A percentile compares a stretch with the other conserved stretches of the same genome.
Conservation (phyloP, 768 basidiomycete species). For the Mycena kentingensis region DNA sequence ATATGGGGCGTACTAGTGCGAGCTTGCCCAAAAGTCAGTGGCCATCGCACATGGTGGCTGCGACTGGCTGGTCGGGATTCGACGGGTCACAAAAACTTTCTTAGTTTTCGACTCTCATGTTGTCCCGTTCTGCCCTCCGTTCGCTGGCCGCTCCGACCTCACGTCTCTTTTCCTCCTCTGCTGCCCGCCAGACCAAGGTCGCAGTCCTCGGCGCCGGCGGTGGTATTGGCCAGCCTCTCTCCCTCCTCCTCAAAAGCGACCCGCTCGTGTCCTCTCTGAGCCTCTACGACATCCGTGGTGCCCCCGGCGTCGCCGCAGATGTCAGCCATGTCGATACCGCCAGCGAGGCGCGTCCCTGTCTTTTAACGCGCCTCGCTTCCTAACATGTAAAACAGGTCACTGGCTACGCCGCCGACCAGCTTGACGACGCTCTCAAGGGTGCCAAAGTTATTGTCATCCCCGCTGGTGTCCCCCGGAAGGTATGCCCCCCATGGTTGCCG, state of each 20-base stretch:
- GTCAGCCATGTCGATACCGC: slow-evolving; percentile 91
- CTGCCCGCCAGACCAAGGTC: slow-evolving; percentile 78
- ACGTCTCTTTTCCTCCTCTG: slow-evolving; percentile 77
- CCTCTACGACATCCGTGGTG: slow-evolving; percentile 94
- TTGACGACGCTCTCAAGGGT: slow-evolving; percentile 87
- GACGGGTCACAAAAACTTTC: not conserved
- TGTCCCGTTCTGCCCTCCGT: slow-evolving; percentile 65
- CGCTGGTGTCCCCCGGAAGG: slow-evolving; percentile 98
- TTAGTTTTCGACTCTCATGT: slow-evolving; percentile 46
- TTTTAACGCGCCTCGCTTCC: slow-evolving; percentile 12
- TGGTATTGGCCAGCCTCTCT: slow-evolving; percentile 98
- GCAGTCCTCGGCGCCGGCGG: slow-evolving; percentile 97
- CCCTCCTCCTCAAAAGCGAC: slow-evolving; percentile 90
- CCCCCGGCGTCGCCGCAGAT: slow-evolving; percentile 96
- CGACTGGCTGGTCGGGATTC: not conserved
- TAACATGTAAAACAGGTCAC: slow-evolving; percentile 52
- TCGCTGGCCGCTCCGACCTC: slow-evolving; percentile 52
- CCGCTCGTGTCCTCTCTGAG: slow-evolving; percentile 83
- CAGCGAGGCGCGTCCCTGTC: slow-evolving; percentile 59
- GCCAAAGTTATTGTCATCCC: slow-evolving; percentile 95
- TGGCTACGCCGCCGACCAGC: slow-evolving; percentile 82
- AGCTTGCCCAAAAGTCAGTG: slow-evolving; percentile 21
- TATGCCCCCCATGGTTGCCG: slow-evolving; percentile 35
- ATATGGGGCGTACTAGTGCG: slow-evolving; percentile 68
- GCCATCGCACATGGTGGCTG: too few relatives aligned